Percentiles rank a stretch among this genome's conserved stretches.
Conservation (phyloP, 1,284 basidiomycete genomes). For the Salmacisia buchloeana region DNA sequence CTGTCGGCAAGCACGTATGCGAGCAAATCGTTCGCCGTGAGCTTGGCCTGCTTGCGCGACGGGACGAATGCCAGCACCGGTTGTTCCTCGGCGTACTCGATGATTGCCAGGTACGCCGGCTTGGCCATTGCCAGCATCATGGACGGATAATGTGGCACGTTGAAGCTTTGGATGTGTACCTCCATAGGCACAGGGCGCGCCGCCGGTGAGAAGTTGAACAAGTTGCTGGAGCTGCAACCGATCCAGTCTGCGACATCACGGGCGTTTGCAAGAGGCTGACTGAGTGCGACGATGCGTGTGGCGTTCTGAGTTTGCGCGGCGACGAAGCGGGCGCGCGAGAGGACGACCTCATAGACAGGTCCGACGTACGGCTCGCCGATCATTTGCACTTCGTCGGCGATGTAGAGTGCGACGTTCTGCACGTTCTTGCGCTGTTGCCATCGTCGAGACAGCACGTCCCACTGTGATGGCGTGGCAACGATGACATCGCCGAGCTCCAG, state of each 20-base stretch:
- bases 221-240: constrained; percentile 75
- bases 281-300: constrained; percentile 87
- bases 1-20: constrained; percentile 84
- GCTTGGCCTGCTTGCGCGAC: constrained; percentile 82
- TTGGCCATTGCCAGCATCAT: constrained; percentile 99
- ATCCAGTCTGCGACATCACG: constrained; percentile 97
- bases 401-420: constrained; percentile 82
- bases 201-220: constrained; percentile 96
- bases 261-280: constrained; percentile 92
- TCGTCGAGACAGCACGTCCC: constrained; percentile 91
- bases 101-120: constrained; percentile 87
- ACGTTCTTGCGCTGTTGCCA: constrained; percentile 98
- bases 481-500: constrained; percentile 73
- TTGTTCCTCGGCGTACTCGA: constrained; percentile 73
- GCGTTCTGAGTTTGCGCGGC: constrained; percentile 87
- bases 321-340: constrained; percentile 89
- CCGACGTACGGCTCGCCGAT: constrained; percentile 82
- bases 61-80: constrained; percentile 91
- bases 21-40: constrained; percentile 86
- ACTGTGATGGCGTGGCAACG: constrained; percentile 81
- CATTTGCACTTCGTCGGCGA: constrained; percentile 91
- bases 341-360: constrained; percentile 89
- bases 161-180: constrained; percentile 92
- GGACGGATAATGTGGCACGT: constrained; percentile 92
- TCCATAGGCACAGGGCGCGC: constrained; percentile 93